A percentile compares a stretch with the other conserved stretches of the same genome.
phyloP scores from a whole-genome alignment of 805 yeast species.

The Tetrapisispora nanseiensis region DNA sequence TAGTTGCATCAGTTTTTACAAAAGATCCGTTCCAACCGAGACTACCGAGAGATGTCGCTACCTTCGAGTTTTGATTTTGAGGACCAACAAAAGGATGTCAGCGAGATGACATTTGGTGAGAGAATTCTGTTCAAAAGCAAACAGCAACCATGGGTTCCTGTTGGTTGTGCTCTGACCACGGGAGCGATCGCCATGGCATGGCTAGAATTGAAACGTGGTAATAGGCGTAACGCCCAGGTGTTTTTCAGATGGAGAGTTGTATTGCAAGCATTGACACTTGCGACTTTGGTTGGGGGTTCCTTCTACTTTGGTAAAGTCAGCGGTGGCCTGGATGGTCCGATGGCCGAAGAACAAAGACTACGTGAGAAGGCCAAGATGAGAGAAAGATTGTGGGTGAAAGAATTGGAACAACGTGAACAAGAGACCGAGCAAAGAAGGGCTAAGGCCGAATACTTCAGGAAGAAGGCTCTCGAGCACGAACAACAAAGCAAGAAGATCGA shows the following conservation, averaged over 20 bases:
- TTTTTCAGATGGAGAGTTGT: constrained; percentile 89
- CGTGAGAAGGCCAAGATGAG: constrained; percentile 75
- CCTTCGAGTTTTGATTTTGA: constrained; percentile 21
- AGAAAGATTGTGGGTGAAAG: constrained; percentile 82
- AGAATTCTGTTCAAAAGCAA: constrained; percentile 32
- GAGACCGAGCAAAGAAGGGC: constrained; percentile 57
- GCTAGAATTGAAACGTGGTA: constrained; percentile 61
- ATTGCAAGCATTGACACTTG: constrained; percentile 73
- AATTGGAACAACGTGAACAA: constrained; percentile 75
- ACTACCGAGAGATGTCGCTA: constrained; percentile 4
- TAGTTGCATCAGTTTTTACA: too few relatives aligned
- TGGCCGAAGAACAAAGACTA: constrained; percentile 50
- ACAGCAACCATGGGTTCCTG: constrained; percentile 83
- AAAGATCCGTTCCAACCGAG: too few relatives aligned
- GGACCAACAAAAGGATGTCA: constrained; percentile 2
- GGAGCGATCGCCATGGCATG: constrained; percentile 78
- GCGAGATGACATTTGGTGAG: constrained; percentile 5
- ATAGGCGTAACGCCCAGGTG: constrained; percentile 64
- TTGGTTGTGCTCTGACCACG: constrained; percentile 69
- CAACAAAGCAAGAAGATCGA: constrained; percentile 21
- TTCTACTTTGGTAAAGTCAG: constrained; percentile 45
- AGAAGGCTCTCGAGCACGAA: constrained; percentile 32
- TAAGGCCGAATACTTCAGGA: constrained; percentile 55
- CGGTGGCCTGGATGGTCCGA: constrained; percentile 8
- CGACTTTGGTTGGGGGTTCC: constrained; percentile 77